phyloP scores from a whole-genome alignment of 2,329 filamentous ascomycete genomes.

The Daldinia sp. region DNA sequence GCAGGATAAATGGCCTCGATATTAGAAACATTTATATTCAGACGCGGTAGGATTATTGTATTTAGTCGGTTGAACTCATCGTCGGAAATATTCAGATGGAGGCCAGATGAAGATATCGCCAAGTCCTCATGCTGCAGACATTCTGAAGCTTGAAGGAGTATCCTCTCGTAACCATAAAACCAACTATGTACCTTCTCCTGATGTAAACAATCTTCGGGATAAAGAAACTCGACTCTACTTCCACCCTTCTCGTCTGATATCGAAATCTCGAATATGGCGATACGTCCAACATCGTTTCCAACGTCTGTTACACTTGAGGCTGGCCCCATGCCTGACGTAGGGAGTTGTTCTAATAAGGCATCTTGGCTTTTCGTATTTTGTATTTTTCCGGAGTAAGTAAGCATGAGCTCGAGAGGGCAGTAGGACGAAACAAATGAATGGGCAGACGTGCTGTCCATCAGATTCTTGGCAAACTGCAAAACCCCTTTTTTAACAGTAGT shows the following conservation, averaged over 20 bases:
- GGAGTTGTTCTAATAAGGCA: conserved; percentile 62
- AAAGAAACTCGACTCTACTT: conserved; percentile 61
- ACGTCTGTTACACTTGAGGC: conserved; percentile 58
- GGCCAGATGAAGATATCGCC: conserved; percentile 63
- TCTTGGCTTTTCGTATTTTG: conserved; percentile 62
- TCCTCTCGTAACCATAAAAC: conserved; percentile 61
- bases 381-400: conserved; percentile 66
- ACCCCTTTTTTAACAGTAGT: conserved; percentile 59
- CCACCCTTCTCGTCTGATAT: conserved; percentile 60
- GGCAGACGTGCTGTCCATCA: conserved; percentile 46
- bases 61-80: conserved; percentile 60
- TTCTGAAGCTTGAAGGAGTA: conserved; percentile 59
- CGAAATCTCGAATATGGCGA: conserved; percentile 64
- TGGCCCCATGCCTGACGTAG: conserved; percentile 56
- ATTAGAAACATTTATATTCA: conserved; percentile 59
- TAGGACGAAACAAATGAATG: conserved; percentile 56
- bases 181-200: conserved; percentile 60
- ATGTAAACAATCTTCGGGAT: conserved; percentile 57
- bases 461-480: conserved; percentile 61
- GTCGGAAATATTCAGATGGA: conserved; percentile 61
- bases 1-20: conserved; percentile 64
- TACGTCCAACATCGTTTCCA: conserved; percentile 60
- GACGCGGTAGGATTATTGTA: conserved; percentile 55
- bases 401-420: conserved; percentile 68
- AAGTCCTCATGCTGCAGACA: conserved; percentile 58